A percentile compares a stretch with the other conserved stretches of the same genome.
Evolutionary conservation across 176 grass and related monocot genomes (phyloP).

Genomic region (Carex parvula): DNA sequence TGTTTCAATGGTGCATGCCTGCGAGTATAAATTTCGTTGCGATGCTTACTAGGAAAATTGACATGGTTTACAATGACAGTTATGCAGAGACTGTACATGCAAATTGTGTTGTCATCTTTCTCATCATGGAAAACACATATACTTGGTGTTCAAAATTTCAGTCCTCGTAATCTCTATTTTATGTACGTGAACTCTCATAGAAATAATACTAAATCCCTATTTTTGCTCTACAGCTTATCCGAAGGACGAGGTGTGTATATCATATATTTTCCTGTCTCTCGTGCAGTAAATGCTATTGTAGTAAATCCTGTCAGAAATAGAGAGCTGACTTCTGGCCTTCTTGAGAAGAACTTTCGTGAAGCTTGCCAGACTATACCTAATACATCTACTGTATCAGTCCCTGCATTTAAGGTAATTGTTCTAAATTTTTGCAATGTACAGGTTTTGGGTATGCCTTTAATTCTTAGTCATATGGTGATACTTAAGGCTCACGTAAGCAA

Average conservation of each 20-base stretch:
- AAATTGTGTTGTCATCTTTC: not conserved
- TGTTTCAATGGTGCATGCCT: not conserved
- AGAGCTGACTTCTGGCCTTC: slow-evolving; percentile 73
- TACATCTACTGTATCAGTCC: not conserved
- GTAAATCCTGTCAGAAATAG: slow-evolving; percentile 93
- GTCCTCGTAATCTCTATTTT: not conserved
- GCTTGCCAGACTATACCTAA: slow-evolving; percentile 47
- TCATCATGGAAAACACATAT: not conserved
- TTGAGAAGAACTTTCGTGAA: slow-evolving; percentile 93
- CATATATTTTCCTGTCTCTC: slow-evolving; percentile 71
- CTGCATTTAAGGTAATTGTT: slow-evolving; percentile 18
- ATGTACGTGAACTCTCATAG: not conserved
- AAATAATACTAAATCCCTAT: slow-evolving; percentile 17
- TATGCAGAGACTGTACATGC: not conserved
- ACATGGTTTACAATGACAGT: not conserved
- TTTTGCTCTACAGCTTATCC: slow-evolving; percentile 50
- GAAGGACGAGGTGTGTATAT: slow-evolving; percentile 91
- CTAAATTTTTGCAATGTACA: no score
- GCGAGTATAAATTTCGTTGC: not conserved
- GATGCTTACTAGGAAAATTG: not conserved
- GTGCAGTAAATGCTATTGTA: slow-evolving; percentile 58
- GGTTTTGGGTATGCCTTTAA: not conserved
- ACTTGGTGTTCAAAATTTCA: not conserved
- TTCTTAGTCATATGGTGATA: not conserved
- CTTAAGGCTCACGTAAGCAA: not conserved